Evolutionary conservation across 192 early-diverging fungal species (phyloP).

Genomic region (Backusella australiensis): DNA sequence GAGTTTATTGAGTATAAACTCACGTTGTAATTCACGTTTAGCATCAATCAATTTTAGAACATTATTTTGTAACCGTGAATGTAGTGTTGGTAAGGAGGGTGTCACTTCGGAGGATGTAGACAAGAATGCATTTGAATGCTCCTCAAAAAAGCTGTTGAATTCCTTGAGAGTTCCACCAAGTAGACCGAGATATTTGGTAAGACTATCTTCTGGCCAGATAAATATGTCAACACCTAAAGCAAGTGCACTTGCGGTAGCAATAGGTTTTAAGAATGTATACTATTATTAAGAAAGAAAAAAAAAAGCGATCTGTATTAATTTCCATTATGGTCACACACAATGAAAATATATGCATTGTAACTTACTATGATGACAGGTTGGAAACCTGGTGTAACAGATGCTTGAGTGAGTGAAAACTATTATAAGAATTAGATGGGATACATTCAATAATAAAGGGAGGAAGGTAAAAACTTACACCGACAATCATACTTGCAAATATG

Average conservation of each 20-base stretch:
- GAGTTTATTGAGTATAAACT: conserved; percentile 19
- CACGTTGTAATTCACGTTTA: conserved; percentile 32
- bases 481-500: conserved; percentile 25
- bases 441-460: background rate
- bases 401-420: conserved; percentile 28
- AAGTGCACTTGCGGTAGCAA: conserved; percentile 22
- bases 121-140: conserved; percentile 28
- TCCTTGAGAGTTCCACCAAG: conserved; percentile 10
- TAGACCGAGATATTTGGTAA: conserved; percentile 22
- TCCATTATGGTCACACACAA: background rate
- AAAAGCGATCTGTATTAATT: background rate
- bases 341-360: background rate
- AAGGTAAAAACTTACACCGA: conserved; percentile 7
- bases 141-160: conserved; percentile 15
- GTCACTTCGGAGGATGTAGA: background rate
- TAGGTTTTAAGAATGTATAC: conserved; percentile 31
- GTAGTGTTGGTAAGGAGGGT: conserved; percentile 13
- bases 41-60: conserved; percentile 28
- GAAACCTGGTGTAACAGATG: conserved; percentile 17
- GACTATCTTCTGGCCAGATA: conserved; percentile 34
- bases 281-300: background rate
- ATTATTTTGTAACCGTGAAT: conserved; percentile 15
- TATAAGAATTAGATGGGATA: background rate
- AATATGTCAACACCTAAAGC: conserved; percentile 21
- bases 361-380: conserved; percentile 22